Base-by-base conservation (phyloP, 306 rosid species). In the Cucumis cinereus region DNA sequence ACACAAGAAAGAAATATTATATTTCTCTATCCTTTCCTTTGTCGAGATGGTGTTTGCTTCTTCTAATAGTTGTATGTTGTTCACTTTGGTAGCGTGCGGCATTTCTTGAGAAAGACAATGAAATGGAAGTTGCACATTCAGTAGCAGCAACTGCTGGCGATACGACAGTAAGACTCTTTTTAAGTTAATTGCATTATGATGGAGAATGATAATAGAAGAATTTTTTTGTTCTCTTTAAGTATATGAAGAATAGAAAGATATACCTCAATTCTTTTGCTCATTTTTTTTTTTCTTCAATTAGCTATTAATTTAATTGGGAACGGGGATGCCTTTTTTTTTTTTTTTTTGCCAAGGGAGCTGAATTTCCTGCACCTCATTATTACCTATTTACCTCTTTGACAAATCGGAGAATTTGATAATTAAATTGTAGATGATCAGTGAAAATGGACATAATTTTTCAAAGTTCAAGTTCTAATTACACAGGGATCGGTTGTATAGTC, bases 71-170 rank as follows among this genome's bases (percentile, higher is more conserved):
- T 60, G 55, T 59, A 5, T 70, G 80, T 49, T 11, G 7, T 26
- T 19, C 73, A 36, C 28, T 55, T 63, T 68, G 80, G 70, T 77
- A 95, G 99, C 95, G 99, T 8, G 99, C 97, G 22, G 83, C 61
- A 63, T 92, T 89, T 88, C 92, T 92, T 15, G 99, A 89, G 89
- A 87, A 81, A 53, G 97, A 92, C 82, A 84, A 59, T 23, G 97
- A 95, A 80, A 89, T 95, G 93, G 99, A 95, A 87, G 90, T 77
- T 79, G 98, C 99, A 81, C 98, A 95, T 86, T 82, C 90, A 8
- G 87, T 90, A 24, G 99, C 99, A 40, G 99, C 98, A 50, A 88
- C 79, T 85, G 93, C 86, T 80, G 99, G 99, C 28, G 98, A 95
- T 49, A 95, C 99, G 22, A 84, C 86, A 83, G 99, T 92, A 85